Evolutionary conservation across 371 early-diverging fungal species (phyloP).

Genomic region (Nosema muscidifuracis): DNA sequence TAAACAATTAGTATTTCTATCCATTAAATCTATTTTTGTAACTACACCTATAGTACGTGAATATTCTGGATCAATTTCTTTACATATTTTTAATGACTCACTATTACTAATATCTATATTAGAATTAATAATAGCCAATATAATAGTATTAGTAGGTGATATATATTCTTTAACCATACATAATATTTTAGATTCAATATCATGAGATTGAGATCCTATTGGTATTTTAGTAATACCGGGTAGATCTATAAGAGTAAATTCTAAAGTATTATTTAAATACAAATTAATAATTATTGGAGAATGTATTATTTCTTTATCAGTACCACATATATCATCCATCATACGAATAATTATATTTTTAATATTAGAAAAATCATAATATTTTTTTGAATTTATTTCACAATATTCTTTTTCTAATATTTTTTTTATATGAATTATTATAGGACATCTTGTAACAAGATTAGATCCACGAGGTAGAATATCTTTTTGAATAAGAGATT

Average conservation of each 20-base stretch:
- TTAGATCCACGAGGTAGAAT: constrained; percentile 90
- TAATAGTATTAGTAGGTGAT: constrained; percentile 79
- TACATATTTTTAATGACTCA: constrained; percentile 84
- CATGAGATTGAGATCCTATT: constrained; percentile 82
- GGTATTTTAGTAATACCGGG: constrained; percentile 76
- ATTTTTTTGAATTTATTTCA: constrained; percentile 25
- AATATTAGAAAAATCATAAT: constrained; percentile 71
- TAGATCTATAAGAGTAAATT: constrained; percentile 87
- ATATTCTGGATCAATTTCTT: constrained; percentile 82
- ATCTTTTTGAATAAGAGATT: constrained; percentile 92
- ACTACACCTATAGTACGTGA: constrained; percentile 89
- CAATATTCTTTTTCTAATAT: constrained; percentile 70
- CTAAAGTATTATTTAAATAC: constrained; percentile 82
- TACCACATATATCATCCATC: constrained; percentile 77
- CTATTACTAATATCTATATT: constrained; percentile 96
- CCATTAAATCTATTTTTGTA: constrained; percentile 93
- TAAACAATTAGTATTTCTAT: constrained; percentile 69
- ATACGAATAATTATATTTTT: constrained; percentile 63
- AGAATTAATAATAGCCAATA: constrained; percentile 84
- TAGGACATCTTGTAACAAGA: constrained; percentile 94
- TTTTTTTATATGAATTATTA: constrained; percentile 80
- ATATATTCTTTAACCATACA: constrained; percentile 84
- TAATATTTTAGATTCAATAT: constrained; percentile 79
- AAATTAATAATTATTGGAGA: constrained; percentile 84
- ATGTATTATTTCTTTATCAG: constrained; percentile 66